phyloP scores from a whole-genome alignment of 2,329 filamentous ascomycete genomes.

The Fusarium sororula region DNA sequence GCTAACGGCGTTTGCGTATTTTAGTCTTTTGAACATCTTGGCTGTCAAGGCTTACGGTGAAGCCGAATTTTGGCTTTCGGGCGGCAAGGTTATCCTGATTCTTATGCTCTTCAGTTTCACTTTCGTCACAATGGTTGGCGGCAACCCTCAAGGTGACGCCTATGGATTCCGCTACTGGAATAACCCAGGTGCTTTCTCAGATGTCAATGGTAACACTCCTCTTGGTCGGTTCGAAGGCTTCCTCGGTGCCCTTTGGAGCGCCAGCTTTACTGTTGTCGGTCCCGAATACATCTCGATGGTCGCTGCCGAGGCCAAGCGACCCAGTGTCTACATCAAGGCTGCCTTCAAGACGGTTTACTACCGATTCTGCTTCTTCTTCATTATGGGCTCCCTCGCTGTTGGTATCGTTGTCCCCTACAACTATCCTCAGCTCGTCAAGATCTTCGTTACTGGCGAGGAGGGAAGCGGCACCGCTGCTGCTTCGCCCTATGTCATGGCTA shows the following conservation, averaged over 20 bases:
- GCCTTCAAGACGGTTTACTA: constrained; percentile 80
- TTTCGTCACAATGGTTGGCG: constrained; percentile 82
- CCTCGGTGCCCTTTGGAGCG: constrained; percentile 71
- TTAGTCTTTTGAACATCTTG: constrained; percentile 68
- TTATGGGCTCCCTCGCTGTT: constrained; percentile 72
- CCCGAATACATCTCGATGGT: constrained; percentile 76
- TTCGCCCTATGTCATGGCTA: constrained; percentile 71
- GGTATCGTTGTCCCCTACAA: constrained; percentile 74
- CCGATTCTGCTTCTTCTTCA: constrained; percentile 75
- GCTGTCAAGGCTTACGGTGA: constrained; percentile 74
- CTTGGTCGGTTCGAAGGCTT: constrained; percentile 78
- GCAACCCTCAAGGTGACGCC: constrained; percentile 74
- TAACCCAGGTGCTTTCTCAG: constrained; percentile 52
- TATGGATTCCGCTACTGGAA: constrained; percentile 78
- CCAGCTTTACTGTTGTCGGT: constrained; percentile 70
- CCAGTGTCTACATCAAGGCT: constrained; percentile 69
- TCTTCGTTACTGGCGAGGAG: constrained; percentile 52
- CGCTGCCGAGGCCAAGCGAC: constrained; percentile 74
- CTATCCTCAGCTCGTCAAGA: constrained; percentile 63
- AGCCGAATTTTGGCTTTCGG: constrained; percentile 74
- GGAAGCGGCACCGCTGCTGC: constrained; percentile 58
- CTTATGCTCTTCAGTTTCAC: constrained; percentile 76
- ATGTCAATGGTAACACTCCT: constrained; percentile 63
- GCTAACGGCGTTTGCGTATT: constrained; percentile 41
- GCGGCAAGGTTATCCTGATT: constrained; percentile 72